Evolutionary conservation across 495 filamentous ascomycete genomes (phyloP).

Genomic region (Friedmanniomyces simplex): DNA sequence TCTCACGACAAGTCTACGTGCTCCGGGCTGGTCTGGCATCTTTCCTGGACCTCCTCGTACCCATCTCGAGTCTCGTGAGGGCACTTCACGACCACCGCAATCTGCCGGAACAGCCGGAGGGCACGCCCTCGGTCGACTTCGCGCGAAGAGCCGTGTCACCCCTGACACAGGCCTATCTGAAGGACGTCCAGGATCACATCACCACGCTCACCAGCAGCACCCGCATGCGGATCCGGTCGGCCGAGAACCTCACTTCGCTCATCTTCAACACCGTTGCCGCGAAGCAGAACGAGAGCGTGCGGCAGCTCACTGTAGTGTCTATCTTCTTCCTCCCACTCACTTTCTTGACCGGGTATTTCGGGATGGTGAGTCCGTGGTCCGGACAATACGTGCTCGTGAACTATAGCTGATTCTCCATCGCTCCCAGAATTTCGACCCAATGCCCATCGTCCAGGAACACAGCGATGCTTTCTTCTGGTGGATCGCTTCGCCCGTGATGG

Average conservation of each 20-base stretch:
- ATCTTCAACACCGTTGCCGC: constrained; percentile 79
- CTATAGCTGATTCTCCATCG: background rate
- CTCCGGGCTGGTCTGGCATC: constrained; percentile 71
- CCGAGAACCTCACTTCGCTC: constrained; percentile 80
- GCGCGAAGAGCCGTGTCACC: constrained; percentile 35
- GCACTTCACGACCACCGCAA: constrained; percentile 70
- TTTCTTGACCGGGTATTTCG: constrained; percentile 59
- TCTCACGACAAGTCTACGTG: constrained; percentile 72
- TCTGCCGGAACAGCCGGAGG: background rate
- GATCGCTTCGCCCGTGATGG: constrained; percentile 14
- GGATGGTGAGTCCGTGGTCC: constrained; percentile 38
- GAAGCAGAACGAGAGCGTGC: constrained; percentile 84
- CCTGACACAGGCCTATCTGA: constrained; percentile 58
- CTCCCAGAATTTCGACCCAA: constrained; percentile 46
- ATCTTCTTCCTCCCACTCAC: constrained; percentile 79
- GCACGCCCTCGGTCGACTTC: constrained; percentile 38
- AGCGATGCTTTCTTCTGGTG: constrained; percentile 19
- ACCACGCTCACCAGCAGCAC: constrained; percentile 70
- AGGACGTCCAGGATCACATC: constrained; percentile 70
- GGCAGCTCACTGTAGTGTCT: constrained; percentile 66
- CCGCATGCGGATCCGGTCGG: constrained; percentile 58
- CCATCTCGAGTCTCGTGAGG: constrained; percentile 67
- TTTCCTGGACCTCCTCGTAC: constrained; percentile 65
- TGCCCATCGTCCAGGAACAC: constrained; percentile 11
- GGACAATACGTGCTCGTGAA: background rate